A percentile compares a stretch with the other conserved stretches of the same genome.
Evolutionary conservation across 495 filamentous ascomycete genomes (phyloP).

Genomic region (Xylona heveae): DNA sequence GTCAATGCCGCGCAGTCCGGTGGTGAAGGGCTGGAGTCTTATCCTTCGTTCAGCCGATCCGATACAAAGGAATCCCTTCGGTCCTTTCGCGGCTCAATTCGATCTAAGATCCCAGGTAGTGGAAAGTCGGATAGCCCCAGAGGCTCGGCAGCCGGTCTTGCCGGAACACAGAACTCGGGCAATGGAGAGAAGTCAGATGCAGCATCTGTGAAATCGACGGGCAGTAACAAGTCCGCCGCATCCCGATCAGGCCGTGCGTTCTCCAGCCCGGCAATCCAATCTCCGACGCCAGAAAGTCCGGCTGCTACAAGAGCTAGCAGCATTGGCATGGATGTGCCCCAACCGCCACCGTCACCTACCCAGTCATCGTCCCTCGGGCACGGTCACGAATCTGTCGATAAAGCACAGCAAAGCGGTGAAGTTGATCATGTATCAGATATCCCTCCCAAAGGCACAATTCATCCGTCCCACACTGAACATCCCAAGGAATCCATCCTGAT

Average conservation of each 20-base stretch:
- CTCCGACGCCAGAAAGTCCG: constrained; percentile 11
- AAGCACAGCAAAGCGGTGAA: constrained; percentile 69
- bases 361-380: constrained; percentile 56
- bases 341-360: constrained; percentile 78
- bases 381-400: constrained; percentile 57
- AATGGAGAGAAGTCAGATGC: constrained; percentile 48
- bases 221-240: constrained; percentile 27
- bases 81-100: constrained; percentile 53
- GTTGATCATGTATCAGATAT: constrained; percentile 92
- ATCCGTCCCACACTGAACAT: constrained; percentile 24
- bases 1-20: constrained; percentile 10
- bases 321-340: constrained; percentile 25
- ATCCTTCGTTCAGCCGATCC: constrained; percentile 79
- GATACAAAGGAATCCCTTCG: constrained; percentile 90
- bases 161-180: neutral
- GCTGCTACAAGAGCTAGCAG: constrained; percentile 13
- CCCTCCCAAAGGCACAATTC: constrained; percentile 43
- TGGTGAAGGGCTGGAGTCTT: constrained; percentile 44
- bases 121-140: constrained; percentile 56
- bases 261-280: constrained; percentile 13
- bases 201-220: constrained; percentile 46
- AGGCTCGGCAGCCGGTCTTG: constrained; percentile 39
- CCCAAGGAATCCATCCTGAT: constrained; percentile 65
- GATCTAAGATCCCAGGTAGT: constrained; percentile 53
- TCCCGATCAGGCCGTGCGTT: constrained; percentile 18